Conservation (phyloP, 1,139 yeast species). For the Pichia sp. region DNA sequence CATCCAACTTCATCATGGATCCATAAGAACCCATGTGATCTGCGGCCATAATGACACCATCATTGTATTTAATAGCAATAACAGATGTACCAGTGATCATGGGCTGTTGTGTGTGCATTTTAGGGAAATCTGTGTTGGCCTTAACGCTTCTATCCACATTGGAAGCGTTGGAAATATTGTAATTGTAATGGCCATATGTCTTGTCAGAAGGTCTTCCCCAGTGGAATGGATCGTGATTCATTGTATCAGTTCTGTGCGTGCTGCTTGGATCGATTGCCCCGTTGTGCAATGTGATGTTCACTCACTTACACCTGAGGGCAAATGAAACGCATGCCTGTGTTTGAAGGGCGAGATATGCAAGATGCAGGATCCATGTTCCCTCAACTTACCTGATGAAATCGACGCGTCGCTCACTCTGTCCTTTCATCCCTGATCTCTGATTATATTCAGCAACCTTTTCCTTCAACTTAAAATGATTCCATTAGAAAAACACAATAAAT, state of each 20-base stretch:
- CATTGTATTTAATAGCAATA: constrained; percentile 79
- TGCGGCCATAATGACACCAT: constrained; percentile 92
- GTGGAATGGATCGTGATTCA: constrained; percentile 92
- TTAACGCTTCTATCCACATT: constrained; percentile 16
- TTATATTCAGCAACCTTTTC: too few species aligned
- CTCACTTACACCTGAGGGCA: too few species aligned
- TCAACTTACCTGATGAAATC: too few species aligned
- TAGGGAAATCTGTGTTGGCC: constrained; percentile 44
- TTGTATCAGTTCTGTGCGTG: too few species aligned
- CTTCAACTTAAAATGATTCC: too few species aligned
- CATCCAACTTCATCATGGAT: constrained; percentile 77
- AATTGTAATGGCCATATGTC: constrained; percentile 74
- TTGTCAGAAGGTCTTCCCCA: constrained; percentile 95
- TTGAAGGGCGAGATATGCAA: too few species aligned
- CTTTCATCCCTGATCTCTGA: too few species aligned
- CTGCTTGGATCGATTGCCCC: too few species aligned
- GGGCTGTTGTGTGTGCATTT: constrained; percentile 86
- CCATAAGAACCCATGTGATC: constrained; percentile 95
- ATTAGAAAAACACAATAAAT: too few species aligned
- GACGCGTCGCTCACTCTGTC: not conserved
- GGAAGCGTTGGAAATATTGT: constrained; percentile 58
- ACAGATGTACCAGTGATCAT: constrained; percentile 96
- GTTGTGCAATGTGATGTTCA: too few species aligned
- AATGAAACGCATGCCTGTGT: too few species aligned
- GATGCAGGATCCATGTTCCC: too few species aligned